Conservation (phyloP, 352 stramenopile species). For the Globisporangium canariense region DNA sequence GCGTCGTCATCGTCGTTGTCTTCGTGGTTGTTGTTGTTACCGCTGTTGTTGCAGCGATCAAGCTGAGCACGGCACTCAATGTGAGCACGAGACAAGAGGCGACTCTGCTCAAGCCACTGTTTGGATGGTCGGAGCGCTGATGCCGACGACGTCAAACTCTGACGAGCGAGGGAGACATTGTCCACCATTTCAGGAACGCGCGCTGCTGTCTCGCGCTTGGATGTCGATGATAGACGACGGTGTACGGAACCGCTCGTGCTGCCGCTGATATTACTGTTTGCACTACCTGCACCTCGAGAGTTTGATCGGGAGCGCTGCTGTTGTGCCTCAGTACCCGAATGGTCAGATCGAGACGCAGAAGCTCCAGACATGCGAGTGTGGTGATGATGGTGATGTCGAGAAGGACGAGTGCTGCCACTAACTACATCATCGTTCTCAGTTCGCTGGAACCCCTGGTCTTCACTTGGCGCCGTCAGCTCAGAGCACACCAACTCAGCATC, state of each 20-base stretch:
- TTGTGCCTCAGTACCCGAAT: not conserved
- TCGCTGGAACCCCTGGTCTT: not conserved
- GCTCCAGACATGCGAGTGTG: not conserved
- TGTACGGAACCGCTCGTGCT: not conserved
- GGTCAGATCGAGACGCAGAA: not conserved
- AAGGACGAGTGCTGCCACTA: not conserved
- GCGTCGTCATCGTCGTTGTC: conserved; percentile 14
- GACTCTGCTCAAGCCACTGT: conserved; percentile 18
- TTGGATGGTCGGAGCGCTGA: conserved; percentile 45
- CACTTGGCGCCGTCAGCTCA: not conserved
- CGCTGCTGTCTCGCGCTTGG: conserved; percentile 5
- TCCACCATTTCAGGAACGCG: not conserved
- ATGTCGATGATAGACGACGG: not conserved
- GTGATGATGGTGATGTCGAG: conserved; percentile 1
- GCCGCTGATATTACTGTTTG: not conserved
- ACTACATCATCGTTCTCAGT: not conserved
- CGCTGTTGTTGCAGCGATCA: not conserved
- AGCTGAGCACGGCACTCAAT: conserved; percentile 12
- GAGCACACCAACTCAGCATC: not conserved
- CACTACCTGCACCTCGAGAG: not conserved
- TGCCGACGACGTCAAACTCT: conserved; percentile 40
- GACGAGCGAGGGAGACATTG: not conserved
- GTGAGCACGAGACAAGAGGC: conserved; percentile 11
- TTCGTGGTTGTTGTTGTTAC: conserved; percentile 10
- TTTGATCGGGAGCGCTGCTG: conserved; percentile 2